Percentiles rank a stretch among this genome's conserved stretches.
Evolutionary conservation across 2,329 filamentous ascomycete species (phyloP).

Genomic region (Delphinella strobiligena): DNA sequence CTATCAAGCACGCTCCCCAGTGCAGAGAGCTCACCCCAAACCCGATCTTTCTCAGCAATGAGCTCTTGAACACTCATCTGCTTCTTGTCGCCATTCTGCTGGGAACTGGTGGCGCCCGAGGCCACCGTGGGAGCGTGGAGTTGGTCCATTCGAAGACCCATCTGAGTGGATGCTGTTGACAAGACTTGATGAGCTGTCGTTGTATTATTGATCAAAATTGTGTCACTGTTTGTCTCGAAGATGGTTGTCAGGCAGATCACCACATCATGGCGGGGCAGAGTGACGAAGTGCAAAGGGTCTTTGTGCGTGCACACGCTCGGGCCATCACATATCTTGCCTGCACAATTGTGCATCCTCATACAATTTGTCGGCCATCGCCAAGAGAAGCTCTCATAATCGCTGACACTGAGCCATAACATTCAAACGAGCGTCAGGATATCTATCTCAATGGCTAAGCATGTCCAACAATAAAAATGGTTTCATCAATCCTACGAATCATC

Average conservation of each 20-base stretch:
- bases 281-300: background rate
- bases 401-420: too few relatives aligned
- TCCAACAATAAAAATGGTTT: slow-evolving; percentile 1
- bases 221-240: too few relatives aligned
- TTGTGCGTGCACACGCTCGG: background rate
- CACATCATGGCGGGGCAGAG: background rate
- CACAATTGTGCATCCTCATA: too few relatives aligned
- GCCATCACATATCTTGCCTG: too few relatives aligned
- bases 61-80: slow-evolving; percentile 66
- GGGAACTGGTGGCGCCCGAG: slow-evolving; percentile 54
- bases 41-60: slow-evolving; percentile 67
- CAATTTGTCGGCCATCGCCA: too few relatives aligned
- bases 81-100: slow-evolving; percentile 34
- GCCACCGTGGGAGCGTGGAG: slow-evolving; percentile 60
- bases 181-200: too few relatives aligned
- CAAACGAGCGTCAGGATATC: too few relatives aligned
- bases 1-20: slow-evolving; percentile 80
- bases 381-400: too few relatives aligned
- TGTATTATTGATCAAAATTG: too few relatives aligned
- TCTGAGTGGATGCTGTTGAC: slow-evolving; percentile 14
- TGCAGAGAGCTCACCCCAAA: slow-evolving; percentile 79
- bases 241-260: too few relatives aligned
- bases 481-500: slow-evolving; percentile 1
- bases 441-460: background rate
- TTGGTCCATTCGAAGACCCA: slow-evolving; percentile 52